Conservation (phyloP, 208 protist species). For the Acanthamoeba castellanii region DNA sequence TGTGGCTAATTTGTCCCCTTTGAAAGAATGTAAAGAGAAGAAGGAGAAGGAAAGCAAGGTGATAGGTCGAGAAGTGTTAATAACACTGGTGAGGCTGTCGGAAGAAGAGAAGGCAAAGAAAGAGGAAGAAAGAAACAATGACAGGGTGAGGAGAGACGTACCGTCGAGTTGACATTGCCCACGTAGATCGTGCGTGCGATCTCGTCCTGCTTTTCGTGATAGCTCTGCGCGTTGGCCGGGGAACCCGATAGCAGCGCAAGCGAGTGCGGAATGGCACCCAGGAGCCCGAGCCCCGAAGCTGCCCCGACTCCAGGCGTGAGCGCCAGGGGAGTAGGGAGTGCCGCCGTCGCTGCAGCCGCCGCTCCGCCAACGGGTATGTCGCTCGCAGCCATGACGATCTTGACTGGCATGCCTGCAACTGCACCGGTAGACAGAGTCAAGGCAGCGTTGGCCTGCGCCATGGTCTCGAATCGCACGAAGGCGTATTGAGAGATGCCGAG, state of each 20-base stretch:
- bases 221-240: not conserved
- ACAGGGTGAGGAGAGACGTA: not conserved
- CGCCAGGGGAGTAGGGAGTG: not conserved
- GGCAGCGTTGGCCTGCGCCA: conserved; percentile 31
- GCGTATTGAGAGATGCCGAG: conserved; percentile 24
- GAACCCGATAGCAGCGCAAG: not conserved
- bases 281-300: not conserved
- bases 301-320: not conserved
- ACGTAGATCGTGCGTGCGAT: conserved; percentile 57
- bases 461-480: conserved; percentile 31
- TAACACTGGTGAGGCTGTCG: no score
- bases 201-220: conserved; percentile 48
- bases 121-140: not conserved
- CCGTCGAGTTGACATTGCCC: conserved; percentile 47
- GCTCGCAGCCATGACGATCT: conserved; percentile 28
- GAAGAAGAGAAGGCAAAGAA: no score
- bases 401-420: conserved; percentile 5
- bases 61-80: no score
- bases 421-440: not conserved
- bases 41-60: not conserved
- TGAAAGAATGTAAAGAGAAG: not conserved
- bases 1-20: not conserved
- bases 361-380: conserved; percentile 16
- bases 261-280: not conserved
- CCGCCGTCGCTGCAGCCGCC: no score